Percentiles rank a stretch among this genome's conserved stretches.
Conservation (phyloP, 1,284 basidiomycete genomes). For the Stygiomarasmius scandens region DNA sequence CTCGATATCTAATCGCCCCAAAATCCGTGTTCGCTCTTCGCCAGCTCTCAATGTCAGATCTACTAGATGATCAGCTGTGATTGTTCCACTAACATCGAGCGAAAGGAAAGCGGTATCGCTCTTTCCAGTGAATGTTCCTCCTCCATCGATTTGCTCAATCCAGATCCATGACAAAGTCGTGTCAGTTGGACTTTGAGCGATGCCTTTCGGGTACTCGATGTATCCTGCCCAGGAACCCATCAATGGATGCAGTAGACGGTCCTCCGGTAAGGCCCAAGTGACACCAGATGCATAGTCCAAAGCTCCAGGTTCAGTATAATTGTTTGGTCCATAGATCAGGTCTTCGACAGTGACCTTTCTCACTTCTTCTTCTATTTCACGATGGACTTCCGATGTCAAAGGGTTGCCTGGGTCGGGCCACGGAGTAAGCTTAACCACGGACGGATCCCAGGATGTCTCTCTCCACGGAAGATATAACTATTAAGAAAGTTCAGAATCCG, state of each 20-base stretch:
- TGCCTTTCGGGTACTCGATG: not conserved
- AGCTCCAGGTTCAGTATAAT: not conserved
- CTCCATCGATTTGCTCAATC: not conserved
- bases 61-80: not conserved
- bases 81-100: conserved; percentile 3
- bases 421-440: not conserved
- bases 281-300: not conserved
- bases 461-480: not conserved
- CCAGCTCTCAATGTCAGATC: not conserved
- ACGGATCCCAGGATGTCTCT: not conserved
- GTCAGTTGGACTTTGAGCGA: not conserved
- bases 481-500: not conserved
- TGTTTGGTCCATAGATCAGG: not conserved
- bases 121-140: not conserved
- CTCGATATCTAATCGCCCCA: not conserved
- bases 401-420: not conserved
- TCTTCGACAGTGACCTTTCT: not conserved
- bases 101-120: not conserved
- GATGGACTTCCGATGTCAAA: not conserved
- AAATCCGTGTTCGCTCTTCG: not conserved
- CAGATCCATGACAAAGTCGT: conserved; percentile 1
- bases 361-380: not conserved
- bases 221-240: conserved; percentile 12
- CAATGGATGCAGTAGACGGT: not conserved
- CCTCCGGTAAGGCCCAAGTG: not conserved